Evolutionary conservation across 2,329 filamentous ascomycete species (phyloP), one percentile per base, ranked within the genome.

Genomic region (Ascochyta lentis): DNA sequence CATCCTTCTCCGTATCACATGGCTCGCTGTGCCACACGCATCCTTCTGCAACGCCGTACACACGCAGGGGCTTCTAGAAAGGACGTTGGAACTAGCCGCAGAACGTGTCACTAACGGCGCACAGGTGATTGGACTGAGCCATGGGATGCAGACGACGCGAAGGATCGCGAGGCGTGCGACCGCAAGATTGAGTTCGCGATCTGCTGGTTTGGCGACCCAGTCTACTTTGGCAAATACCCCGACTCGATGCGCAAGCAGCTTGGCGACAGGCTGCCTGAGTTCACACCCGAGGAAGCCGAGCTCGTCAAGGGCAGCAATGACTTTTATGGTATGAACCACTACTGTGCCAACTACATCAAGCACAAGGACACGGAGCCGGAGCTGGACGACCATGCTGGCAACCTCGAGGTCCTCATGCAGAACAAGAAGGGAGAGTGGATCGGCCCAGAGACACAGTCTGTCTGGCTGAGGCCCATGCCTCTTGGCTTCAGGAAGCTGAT

Each of bases 321-420:
- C 80, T 96, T 96, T 78, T 96, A 96, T 76, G 92, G 91, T 75
- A 94, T 94, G 90, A 96, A 96, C 81, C 89, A 92, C 81, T 96
- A 96, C 81, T 93, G 90, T 46, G 89, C 91, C 70, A 91, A 95
- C 81, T 96, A 90, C 78, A 87, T 96, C 78, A 88, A 87, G 74
- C 88, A 93, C 78, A 85, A 86, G 69, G 82, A 84, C 7, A 83
- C 82, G 6, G 78, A 82, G 43, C 78, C 90, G 0, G 81, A 84
- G 1, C 79, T 80, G 4, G 82, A 89, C 46, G 91, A 96, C 78
- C 86, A 86, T 75, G 79, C 86, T 12, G 92, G 92, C 49, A 89
- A 96, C 75, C 78, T 96, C 33, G 89, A 95, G 67, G 83, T 86
- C 2, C 81, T 89, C 37, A 85, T 89, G 63, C 82, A 86, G 71